Base-by-base conservation (phyloP, 805 yeast species). In the Pichia scutulata region DNA sequence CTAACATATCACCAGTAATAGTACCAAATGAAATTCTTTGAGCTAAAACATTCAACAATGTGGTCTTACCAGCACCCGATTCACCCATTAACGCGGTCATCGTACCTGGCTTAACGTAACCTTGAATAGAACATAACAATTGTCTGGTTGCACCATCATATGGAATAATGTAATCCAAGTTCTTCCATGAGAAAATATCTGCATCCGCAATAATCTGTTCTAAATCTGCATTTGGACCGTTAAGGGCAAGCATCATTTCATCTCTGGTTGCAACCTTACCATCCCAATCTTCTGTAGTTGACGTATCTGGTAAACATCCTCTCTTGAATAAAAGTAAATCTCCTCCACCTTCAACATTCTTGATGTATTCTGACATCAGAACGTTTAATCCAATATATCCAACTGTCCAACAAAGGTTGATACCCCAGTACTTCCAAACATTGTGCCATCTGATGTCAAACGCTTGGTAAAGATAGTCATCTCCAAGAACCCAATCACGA, bases 371-470 rank as follows among this genome's bases (percentile, higher is more conserved):
- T 19, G 61, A 62, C 18, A 65, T 56, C 12, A 66, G 7, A 30
- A 62, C 64, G 13, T 64, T 56, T 16, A 67, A 4, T 6, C 48
- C 44, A 43, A 74, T 57, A 61, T 73, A 72, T 55, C 75, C 72
- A 13, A 72, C 41, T 41, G 70, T 61, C 57, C 70, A 75, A 10
- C 66, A 76, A 57, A 75, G 45, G 44, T 70, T 49, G 50, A 77
- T 72, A 55, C 82, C 96, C 52, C 82, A 74, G 63, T 88, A 84
- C 70, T 95, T 80, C 96, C 96, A 88, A 47, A 77, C 75, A 64
- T 88, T 86, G 22, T 66, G 56, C 59, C 74, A 79, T 24, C 60
- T 64, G 69, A 82, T 87, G 42, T 66, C 63, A 66, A 65, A 87
- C 12, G 80, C 63, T 8, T 58, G 59, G 5, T 55, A 55, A 23